Evolutionary conservation across 2,329 filamentous ascomycete species (phyloP).

Genomic region (Paraconiothyrium sp.): DNA sequence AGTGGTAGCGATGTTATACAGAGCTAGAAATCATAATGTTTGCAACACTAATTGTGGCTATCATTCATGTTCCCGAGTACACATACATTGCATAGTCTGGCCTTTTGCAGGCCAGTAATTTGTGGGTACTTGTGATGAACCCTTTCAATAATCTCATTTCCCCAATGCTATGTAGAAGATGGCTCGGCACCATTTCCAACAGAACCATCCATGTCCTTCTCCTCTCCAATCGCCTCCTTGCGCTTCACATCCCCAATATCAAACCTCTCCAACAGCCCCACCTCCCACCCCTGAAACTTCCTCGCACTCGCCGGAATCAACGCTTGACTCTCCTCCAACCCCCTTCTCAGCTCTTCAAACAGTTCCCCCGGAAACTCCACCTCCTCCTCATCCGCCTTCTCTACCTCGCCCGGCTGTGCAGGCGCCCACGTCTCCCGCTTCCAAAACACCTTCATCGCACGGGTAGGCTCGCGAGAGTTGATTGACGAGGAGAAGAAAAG

Average conservation of each 20-base stretch:
- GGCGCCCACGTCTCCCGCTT: conserved; percentile 45
- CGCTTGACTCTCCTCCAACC: conserved; percentile 60
- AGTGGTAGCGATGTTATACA: too few species aligned
- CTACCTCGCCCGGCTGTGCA: conserved; percentile 41
- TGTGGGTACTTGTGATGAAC: too few species aligned
- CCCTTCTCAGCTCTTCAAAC: conserved; percentile 56
- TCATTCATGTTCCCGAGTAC: too few species aligned
- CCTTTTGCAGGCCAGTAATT: too few species aligned
- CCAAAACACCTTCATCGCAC: conserved; percentile 69
- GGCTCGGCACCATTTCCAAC: too few species aligned
- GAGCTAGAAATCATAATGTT: too few species aligned
- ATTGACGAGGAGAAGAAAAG: conserved; percentile 64
- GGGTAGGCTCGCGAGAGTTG: conserved; percentile 49
- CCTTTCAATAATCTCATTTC: too few species aligned
- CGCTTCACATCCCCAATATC: conserved; percentile 36
- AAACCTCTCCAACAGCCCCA: conserved; percentile 70
- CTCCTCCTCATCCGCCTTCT: conserved; percentile 60
- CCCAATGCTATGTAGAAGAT: too few species aligned
- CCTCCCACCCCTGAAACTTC: conserved; percentile 71
- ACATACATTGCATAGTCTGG: too few species aligned
- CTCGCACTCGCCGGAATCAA: conserved; percentile 66
- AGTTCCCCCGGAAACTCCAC: conserved; percentile 61
- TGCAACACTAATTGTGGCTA: too few species aligned
- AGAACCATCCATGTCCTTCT: too few species aligned
- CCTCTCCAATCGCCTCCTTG: neutral